A percentile compares a stretch with the other conserved stretches of the same genome.
These are phyloP conservation scores for Taiozyma sp. DNA, from an alignment of 1,139 yeast species.

Conservation along the genomic window DNA sequence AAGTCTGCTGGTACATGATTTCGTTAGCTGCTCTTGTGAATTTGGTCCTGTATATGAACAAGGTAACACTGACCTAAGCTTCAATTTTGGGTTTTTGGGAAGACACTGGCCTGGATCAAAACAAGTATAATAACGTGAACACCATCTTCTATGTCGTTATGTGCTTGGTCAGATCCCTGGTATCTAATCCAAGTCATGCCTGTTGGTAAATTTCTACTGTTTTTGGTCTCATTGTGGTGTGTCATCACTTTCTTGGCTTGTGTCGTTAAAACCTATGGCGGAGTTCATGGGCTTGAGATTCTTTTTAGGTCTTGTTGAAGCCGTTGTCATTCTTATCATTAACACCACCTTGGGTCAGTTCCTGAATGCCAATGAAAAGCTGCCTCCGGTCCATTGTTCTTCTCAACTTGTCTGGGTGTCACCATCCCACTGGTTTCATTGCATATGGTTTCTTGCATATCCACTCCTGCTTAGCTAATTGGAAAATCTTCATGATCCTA, in stretches of 20 bases:
- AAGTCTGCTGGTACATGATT: conserved; percentile 32
- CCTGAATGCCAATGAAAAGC: conserved; percentile 37
- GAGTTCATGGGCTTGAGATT: background rate
- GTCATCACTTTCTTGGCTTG: conserved; percentile 36
- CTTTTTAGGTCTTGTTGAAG: background rate
- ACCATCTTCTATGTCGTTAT: conserved; percentile 34
- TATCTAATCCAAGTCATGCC: conserved; percentile 33
- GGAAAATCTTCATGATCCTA: conserved; percentile 39
- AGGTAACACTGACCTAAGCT: conserved; percentile 40
- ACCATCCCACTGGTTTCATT: conserved; percentile 43
- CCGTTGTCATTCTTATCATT: conserved; percentile 15
- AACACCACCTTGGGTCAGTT: conserved; percentile 41
- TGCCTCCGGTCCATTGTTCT: conserved; percentile 40
- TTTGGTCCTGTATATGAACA: conserved; percentile 39
- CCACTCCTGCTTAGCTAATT: conserved; percentile 28
- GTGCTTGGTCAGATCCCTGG: conserved; percentile 34
- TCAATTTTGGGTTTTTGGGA: conserved; percentile 38
- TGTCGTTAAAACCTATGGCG: conserved; percentile 19
- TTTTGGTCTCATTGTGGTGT: conserved; percentile 35
- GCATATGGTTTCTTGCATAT: conserved; percentile 39
- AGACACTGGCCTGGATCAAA: conserved; percentile 33
- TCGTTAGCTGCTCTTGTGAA: conserved; percentile 26
- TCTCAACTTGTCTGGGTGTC: conserved; percentile 38
- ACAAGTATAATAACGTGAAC: conserved; percentile 34
- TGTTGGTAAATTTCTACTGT: conserved; percentile 29